Conservation (phyloP, 140 eudicot species). For the Cichorium intybus region DNA sequence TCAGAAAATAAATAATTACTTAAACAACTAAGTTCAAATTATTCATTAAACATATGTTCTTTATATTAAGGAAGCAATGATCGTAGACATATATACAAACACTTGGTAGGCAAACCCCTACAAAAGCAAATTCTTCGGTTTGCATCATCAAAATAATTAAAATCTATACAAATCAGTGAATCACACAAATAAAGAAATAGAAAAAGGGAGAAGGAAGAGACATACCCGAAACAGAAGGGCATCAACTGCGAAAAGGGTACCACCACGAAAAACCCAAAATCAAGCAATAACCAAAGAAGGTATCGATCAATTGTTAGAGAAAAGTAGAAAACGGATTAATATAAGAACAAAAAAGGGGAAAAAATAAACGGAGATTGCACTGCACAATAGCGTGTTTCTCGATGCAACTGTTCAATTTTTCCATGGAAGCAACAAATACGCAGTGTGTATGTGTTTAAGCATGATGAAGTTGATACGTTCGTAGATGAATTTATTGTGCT, state of each 20-base stretch:
- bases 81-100: too few species aligned
- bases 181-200: too few species aligned
- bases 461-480: slow-evolving; percentile 33
- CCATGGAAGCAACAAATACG: background rate
- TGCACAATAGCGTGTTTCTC: slow-evolving; percentile 3
- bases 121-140: too few species aligned
- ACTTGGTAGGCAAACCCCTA: too few species aligned
- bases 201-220: too few species aligned
- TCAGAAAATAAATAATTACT: background rate
- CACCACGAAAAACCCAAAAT: background rate
- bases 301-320: background rate
- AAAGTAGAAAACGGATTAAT: background rate
- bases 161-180: too few species aligned
- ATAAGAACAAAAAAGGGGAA: background rate
- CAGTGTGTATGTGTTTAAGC: background rate
- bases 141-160: too few species aligned
- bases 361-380: background rate
- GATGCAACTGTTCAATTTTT: background rate
- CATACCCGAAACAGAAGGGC: too few species aligned
- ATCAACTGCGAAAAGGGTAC: too few species aligned
- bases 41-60: background rate
- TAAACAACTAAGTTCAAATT: background rate
- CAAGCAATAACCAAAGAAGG: slow-evolving; percentile 7
- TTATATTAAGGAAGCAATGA: too few species aligned
- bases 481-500: slow-evolving; percentile 24